Conservation (phyloP, 805 yeast species). For the Schwanniomyces yamadae region DNA sequence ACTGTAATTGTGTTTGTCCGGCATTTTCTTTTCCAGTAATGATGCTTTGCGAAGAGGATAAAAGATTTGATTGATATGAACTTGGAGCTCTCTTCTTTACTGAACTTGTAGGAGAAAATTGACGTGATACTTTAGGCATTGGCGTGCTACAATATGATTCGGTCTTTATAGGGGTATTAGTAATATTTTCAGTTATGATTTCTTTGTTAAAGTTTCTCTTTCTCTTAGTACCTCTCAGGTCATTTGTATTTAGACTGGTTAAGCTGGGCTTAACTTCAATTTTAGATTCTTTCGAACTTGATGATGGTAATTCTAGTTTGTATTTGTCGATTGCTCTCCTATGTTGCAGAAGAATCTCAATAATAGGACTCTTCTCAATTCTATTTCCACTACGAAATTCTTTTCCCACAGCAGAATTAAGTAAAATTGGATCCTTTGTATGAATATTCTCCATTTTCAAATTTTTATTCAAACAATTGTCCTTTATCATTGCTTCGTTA, state of each 20-base stretch:
- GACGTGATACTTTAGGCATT: slow-evolving; percentile 24
- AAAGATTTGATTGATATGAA: slow-evolving; percentile 26
- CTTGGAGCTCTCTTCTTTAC: slow-evolving; percentile 6
- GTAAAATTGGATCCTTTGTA: not conserved
- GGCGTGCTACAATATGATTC: slow-evolving; percentile 22
- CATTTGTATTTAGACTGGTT: not conserved
- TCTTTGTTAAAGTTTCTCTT: no score
- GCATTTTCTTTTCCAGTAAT: not conserved
- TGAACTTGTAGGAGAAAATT: slow-evolving; percentile 26
- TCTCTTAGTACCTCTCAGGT: not conserved
- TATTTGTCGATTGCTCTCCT: slow-evolving; percentile 12
- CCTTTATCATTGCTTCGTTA: slow-evolving; percentile 7
- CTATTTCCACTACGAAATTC: not conserved
- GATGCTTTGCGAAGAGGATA: no score
- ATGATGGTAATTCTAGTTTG: slow-evolving; percentile 17
- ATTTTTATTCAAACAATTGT: slow-evolving; percentile 12
- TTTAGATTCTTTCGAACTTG: slow-evolving; percentile 1
- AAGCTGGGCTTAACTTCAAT: not conserved
- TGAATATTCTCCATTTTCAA: slow-evolving; percentile 9
- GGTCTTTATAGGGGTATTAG: no score
- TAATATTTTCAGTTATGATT: no score
- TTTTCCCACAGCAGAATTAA: slow-evolving; percentile 3
- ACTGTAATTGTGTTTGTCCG: not conserved
- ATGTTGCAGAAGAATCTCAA: slow-evolving; percentile 19
- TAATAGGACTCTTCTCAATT: slow-evolving; percentile 18